Evolutionary conservation across 2,329 filamentous ascomycete species (phyloP).

Genomic region (Apiospora malaysiana): DNA sequence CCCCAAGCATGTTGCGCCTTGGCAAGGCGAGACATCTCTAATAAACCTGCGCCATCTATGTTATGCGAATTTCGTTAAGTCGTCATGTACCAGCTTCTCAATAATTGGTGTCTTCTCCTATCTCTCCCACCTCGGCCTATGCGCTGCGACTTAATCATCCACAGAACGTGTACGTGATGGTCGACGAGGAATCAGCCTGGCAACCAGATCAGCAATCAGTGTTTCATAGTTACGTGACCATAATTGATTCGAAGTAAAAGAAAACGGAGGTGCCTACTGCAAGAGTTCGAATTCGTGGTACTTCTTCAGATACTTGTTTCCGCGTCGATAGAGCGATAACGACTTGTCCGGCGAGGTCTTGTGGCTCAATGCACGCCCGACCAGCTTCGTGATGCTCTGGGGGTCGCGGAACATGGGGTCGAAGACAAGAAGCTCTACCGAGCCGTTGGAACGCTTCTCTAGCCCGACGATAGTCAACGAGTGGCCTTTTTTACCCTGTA

Average conservation of each 20-base stretch:
- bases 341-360: conserved; percentile 54
- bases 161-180: neutral
- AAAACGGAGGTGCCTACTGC: conserved; percentile 55
- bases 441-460: conserved; percentile 70
- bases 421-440: conserved; percentile 78
- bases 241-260: neutral
- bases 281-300: conserved; percentile 82
- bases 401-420: conserved; percentile 83
- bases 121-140: neutral
- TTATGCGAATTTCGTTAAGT: conserved; percentile 6
- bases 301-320: conserved; percentile 68
- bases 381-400: conserved; percentile 64
- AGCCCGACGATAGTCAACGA: conserved; percentile 90
- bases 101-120: neutral
- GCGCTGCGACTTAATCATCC: neutral
- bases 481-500: conserved; percentile 62
- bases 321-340: conserved; percentile 77
- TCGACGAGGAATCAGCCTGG: conserved; percentile 1
- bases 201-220: neutral
- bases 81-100: neutral
- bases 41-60: neutral
- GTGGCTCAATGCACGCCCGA: conserved; percentile 52
- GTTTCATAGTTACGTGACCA: neutral
- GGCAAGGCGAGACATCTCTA: neutral
- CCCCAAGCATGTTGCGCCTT: neutral